Percentiles rank a stretch among this genome's conserved stretches.
These are phyloP conservation scores for Hondaea fermentalgiana DNA, from an alignment of 108 stramenopile genomes.

Conservation along the genomic window DNA sequence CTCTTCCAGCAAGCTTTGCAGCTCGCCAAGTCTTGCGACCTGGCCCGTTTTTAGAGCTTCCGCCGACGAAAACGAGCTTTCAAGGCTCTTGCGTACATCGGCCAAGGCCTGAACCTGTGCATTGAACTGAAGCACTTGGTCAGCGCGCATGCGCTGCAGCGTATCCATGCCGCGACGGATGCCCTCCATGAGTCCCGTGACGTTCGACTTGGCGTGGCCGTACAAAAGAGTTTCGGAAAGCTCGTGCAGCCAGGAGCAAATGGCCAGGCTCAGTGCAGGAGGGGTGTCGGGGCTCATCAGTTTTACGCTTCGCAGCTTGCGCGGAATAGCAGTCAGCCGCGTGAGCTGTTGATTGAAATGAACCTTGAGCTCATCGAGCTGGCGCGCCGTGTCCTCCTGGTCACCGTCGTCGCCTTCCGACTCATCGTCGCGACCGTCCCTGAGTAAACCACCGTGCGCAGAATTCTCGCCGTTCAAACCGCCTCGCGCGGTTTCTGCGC, in stretches of 20 bases:
- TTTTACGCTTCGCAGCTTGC: background rate
- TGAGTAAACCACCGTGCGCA: background rate
- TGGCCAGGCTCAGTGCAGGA: background rate
- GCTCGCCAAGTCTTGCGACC: background rate
- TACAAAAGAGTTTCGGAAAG: background rate
- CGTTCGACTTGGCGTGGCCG: background rate
- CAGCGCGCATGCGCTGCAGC: background rate
- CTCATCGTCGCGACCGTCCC: background rate
- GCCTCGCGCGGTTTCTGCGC: background rate
- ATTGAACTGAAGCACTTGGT: background rate
- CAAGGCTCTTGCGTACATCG: background rate
- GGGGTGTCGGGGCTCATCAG: background rate
- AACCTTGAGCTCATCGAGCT: background rate
- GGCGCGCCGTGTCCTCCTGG: background rate
- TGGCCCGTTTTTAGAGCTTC: background rate
- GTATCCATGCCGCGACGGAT: background rate
- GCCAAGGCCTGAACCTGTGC: background rate
- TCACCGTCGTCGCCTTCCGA: background rate
- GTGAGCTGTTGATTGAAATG: background rate
- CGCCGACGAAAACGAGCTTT: background rate
- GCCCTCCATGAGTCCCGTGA: background rate
- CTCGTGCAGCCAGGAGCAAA: constrained; percentile 1
- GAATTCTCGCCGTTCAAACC: background rate
- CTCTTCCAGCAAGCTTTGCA: background rate
- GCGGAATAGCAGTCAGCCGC: background rate